Evolutionary conservation across 306 rosid species (phyloP).

Genomic region (Prunus dulcis): DNA sequence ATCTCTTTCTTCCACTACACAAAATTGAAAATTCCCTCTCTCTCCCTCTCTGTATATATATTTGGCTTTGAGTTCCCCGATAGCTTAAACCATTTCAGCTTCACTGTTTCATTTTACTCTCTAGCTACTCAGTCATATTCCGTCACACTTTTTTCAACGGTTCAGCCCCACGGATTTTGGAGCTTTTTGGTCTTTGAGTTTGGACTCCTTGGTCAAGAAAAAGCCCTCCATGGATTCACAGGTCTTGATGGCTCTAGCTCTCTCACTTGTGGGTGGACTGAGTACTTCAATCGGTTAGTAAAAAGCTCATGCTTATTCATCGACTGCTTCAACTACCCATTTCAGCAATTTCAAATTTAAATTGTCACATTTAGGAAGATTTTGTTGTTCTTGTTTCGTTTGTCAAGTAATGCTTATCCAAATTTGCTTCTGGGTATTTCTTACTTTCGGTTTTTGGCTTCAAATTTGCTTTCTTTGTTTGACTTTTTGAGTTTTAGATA

Average conservation of each 20-base stretch:
- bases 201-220: neutral
- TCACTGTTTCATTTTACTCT: neutral
- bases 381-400: neutral
- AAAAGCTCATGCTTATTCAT: neutral
- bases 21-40: conserved; percentile 18
- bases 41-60: neutral
- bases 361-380: neutral
- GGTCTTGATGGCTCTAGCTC: conserved; percentile 81
- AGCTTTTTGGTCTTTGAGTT: neutral
- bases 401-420: neutral
- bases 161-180: neutral
- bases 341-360: neutral
- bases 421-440: neutral
- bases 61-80: neutral
- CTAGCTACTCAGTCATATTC: neutral
- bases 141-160: conserved; percentile 8
- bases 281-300: conserved; percentile 83
- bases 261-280: conserved; percentile 85
- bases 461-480: conserved; percentile 2
- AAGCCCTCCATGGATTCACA: conserved; percentile 59
- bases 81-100: neutral
- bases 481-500: neutral
- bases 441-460: neutral
- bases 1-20: conserved; percentile 44
- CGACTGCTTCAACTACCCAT: conserved; percentile 14